Conservation (phyloP, 1,284 basidiomycete species). For the Cutaneotrichosporon sp. region DNA sequence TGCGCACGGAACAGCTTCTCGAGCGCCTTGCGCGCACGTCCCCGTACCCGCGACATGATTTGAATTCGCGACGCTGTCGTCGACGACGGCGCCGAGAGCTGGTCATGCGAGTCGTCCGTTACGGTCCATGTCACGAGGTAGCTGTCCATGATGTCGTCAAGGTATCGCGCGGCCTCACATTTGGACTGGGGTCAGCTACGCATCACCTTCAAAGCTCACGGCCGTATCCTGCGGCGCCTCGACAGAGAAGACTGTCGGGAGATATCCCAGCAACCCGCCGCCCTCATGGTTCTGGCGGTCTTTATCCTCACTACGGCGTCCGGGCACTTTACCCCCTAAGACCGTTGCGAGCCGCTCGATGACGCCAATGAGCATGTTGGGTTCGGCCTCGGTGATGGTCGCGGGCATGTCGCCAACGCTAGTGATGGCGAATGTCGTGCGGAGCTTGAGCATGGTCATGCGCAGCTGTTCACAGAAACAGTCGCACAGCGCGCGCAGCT, state of each 20-base stretch:
- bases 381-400: conserved; percentile 68
- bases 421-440: conserved; percentile 37
- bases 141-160: conserved; percentile 35
- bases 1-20: conserved; percentile 81
- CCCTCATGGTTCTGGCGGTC: conserved; percentile 51
- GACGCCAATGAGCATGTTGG: conserved; percentile 73
- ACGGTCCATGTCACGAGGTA: conserved; percentile 37
- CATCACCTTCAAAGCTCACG: conserved; percentile 12
- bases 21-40: conserved; percentile 67
- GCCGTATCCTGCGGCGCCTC: conserved; percentile 32
- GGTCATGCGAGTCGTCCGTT: conserved; percentile 10
- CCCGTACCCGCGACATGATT: conserved; percentile 42
- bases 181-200: conserved; percentile 14
- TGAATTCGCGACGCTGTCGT: conserved; percentile 38
- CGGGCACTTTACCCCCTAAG: conserved; percentile 39
- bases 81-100: background rate
- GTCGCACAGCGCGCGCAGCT: conserved; percentile 73
- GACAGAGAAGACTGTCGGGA: conserved; percentile 47
- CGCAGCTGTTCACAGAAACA: conserved; percentile 73
- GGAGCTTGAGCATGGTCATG: conserved; percentile 49
- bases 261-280: conserved; percentile 43
- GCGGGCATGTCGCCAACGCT: conserved; percentile 39
- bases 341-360: conserved; percentile 72
- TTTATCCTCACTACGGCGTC: conserved; percentile 24
- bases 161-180: conserved; percentile 25